Conservation (phyloP, 495 filamentous ascomycete species). For the Haplographium delicatum region DNA sequence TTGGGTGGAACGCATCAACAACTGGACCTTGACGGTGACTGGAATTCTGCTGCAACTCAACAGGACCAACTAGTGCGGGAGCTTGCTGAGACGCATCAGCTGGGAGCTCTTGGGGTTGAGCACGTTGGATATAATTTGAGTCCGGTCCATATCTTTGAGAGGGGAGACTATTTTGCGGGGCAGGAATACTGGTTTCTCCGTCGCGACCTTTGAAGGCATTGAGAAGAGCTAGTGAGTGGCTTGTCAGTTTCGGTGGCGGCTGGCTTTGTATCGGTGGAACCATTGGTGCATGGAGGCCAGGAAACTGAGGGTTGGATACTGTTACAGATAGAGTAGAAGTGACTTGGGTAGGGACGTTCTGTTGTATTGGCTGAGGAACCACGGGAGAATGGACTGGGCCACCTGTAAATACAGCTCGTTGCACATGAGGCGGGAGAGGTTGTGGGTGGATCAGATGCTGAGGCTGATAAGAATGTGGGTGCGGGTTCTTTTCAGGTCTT, state of each 20-base stretch:
- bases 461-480: slow-evolving; percentile 31
- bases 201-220: slow-evolving; percentile 53
- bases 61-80: background rate
- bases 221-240: slow-evolving; percentile 58
- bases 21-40: slow-evolving; percentile 14
- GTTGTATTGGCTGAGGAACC: slow-evolving; percentile 40
- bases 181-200: slow-evolving; percentile 6
- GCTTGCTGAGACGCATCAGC: slow-evolving; percentile 14
- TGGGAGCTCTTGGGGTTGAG: slow-evolving; percentile 19
- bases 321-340: background rate
- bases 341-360: slow-evolving; percentile 25
- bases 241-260: slow-evolving; percentile 48
- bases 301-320: slow-evolving; percentile 34
- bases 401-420: slow-evolving; percentile 25
- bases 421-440: slow-evolving; percentile 35
- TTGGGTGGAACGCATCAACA: slow-evolving; percentile 10
- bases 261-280: slow-evolving; percentile 39
- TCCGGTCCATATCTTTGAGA: slow-evolving; percentile 9
- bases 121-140: slow-evolving; percentile 1
- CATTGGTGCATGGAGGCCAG: slow-evolving; percentile 48
- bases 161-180: slow-evolving; percentile 4
- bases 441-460: slow-evolving; percentile 46
- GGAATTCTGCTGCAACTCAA: slow-evolving; percentile 17
- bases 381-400: slow-evolving; percentile 23
- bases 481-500: slow-evolving; percentile 25